Evolutionary conservation across 106 monocot genomes (phyloP).

Genomic region (Agapanthus africanus): DNA sequence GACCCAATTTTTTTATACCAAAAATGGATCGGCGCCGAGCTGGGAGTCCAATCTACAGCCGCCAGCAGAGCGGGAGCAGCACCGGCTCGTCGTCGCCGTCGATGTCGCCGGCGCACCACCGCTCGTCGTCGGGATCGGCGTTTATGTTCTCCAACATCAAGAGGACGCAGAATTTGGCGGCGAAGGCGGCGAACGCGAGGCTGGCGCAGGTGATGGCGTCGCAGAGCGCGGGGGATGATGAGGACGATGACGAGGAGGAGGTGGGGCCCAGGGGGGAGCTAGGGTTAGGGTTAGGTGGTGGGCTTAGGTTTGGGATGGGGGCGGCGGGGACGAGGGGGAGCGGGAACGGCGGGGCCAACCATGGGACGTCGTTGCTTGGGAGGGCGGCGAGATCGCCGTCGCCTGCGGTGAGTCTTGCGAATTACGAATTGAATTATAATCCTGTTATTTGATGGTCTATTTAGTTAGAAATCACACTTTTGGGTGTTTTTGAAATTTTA

Average conservation of each 20-base stretch:
- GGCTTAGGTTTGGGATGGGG: not conserved
- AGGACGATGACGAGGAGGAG: conserved; percentile 18
- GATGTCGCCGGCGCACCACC: conserved; percentile 22
- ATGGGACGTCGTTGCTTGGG: conserved; percentile 10
- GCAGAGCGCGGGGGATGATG: conserved; percentile 16
- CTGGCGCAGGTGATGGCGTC: conserved; percentile 41
- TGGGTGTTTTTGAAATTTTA: too few relatives aligned
- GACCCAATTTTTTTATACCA: too few relatives aligned
- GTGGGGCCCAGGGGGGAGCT: not conserved
- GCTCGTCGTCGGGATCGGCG: conserved; percentile 24
- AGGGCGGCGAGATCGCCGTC: conserved; percentile 45
- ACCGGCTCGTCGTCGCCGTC: conserved; percentile 22
- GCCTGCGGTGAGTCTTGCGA: conserved; percentile 49
- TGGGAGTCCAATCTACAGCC: conserved; percentile 20
- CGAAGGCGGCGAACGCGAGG: conserved; percentile 31
- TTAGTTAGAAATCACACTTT: too few relatives aligned
- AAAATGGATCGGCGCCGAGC: conserved; percentile 23
- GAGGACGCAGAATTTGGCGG: conserved; percentile 29
- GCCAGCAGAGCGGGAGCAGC: conserved; percentile 25
- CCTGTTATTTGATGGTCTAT: too few relatives aligned
- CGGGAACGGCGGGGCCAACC: conserved; percentile 11
- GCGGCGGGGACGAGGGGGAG: conserved; percentile 1
- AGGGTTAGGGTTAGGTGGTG: too few relatives aligned
- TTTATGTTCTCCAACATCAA: conserved; percentile 14
- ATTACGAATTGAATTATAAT: too few relatives aligned